These are phyloP conservation scores for Chaetoscypha palmicola DNA, from an alignment of 2,329 filamentous ascomycete genomes.

Conservation along the genomic window DNA sequence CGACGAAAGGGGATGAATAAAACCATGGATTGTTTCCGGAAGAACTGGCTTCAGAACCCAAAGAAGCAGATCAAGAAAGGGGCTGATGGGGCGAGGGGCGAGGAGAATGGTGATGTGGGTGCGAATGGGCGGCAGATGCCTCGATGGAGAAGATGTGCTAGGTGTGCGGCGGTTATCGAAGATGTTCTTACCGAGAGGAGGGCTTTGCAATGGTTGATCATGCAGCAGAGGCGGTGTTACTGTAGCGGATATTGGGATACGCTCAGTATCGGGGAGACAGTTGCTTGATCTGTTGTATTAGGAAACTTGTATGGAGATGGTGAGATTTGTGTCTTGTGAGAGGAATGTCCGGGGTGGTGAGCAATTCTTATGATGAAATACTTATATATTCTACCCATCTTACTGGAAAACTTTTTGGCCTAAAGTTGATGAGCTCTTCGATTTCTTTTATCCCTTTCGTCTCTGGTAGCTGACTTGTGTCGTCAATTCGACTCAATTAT, in stretches of 20 bases:
- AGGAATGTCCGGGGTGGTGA: too few relatives aligned
- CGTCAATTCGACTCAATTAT: too few relatives aligned
- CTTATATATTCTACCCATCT: too few relatives aligned
- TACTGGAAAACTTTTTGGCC: too few relatives aligned
- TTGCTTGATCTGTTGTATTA: too few relatives aligned
- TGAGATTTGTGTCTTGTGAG: too few relatives aligned
- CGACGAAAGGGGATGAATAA: constrained; percentile 15
- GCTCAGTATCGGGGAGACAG: constrained; percentile 22
- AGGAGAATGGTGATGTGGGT: constrained; percentile 1
- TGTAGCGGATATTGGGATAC: constrained; percentile 31
- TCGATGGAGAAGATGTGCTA: constrained; percentile 30
- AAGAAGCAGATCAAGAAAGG: constrained; percentile 6
- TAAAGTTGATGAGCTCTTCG: too few relatives aligned
- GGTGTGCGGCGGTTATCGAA: constrained; percentile 31
- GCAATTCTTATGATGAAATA: too few relatives aligned
- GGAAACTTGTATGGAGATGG: too few relatives aligned
- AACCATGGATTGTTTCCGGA: constrained; percentile 30
- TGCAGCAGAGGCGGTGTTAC: constrained; percentile 31
- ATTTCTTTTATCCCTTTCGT: too few relatives aligned
- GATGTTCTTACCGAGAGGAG: constrained; percentile 27
- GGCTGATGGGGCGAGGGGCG: background rate
- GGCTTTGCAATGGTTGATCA: constrained; percentile 30
- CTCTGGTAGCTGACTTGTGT: too few relatives aligned
- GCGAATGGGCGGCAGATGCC: constrained; percentile 8
- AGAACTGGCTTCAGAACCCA: constrained; percentile 26